phyloP scores from a whole-genome alignment of 176 grass and related monocot species.

The Metroxylon sagu region DNA sequence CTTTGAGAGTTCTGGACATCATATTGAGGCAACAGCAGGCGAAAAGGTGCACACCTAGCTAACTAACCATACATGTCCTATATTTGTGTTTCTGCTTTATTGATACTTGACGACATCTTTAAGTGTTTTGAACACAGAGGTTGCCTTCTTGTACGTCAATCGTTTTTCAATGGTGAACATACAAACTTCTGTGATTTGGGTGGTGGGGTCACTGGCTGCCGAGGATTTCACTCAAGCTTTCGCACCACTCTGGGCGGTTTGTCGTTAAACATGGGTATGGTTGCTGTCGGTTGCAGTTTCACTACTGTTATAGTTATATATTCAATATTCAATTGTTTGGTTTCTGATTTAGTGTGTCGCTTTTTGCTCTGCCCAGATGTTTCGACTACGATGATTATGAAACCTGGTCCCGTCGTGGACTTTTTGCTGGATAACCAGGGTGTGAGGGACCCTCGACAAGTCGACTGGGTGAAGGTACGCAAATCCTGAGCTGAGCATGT shows the following conservation, averaged over 20 bases:
- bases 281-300: constrained; percentile 18
- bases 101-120: no score
- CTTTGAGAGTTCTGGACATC: constrained; percentile 75
- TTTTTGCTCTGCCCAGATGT: constrained; percentile 51
- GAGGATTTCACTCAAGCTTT: constrained; percentile 68
- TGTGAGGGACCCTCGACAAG: constrained; percentile 43
- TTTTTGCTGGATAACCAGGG: constrained; percentile 86
- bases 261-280: constrained; percentile 54
- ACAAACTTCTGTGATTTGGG: constrained; percentile 64
- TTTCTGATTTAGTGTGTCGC: constrained; percentile 15
- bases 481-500: not conserved
- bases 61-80: no score
- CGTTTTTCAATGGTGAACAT: constrained; percentile 50
- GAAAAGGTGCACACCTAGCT: constrained; percentile 23
- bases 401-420: constrained; percentile 74
- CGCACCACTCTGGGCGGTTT: constrained; percentile 41
- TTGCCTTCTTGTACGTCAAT: constrained; percentile 62
- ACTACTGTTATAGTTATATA: no score
- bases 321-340: not conserved
- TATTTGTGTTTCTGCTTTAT: no score
- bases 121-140: constrained; percentile 21
- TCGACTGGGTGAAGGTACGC: constrained; percentile 76
- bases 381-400: constrained; percentile 86
- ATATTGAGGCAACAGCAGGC: constrained; percentile 88
- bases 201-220: constrained; percentile 48